Evolutionary conservation across 768 basidiomycete genomes (phyloP).

Genomic region (Favolaschia claudopus): DNA sequence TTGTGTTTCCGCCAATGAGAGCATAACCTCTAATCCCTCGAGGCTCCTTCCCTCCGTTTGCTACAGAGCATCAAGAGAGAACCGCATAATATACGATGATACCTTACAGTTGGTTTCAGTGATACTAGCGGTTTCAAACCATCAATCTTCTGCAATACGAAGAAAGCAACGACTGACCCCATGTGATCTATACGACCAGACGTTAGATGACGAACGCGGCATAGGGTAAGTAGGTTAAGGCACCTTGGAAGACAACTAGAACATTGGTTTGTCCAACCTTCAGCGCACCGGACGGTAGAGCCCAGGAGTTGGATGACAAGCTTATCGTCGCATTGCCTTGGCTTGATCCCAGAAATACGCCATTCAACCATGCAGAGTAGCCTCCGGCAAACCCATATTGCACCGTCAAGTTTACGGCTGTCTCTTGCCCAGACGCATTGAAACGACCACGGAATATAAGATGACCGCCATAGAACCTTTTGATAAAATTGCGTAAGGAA

Average conservation of each 20-base stretch:
- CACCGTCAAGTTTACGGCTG: conserved; percentile 51
- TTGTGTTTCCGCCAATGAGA: conserved; percentile 48
- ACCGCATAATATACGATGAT: neutral
- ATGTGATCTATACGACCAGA: conserved; percentile 49
- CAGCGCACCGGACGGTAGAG: conserved; percentile 43
- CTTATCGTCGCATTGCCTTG: conserved; percentile 53
- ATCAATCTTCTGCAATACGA: neutral
- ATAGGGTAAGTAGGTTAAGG: neutral
- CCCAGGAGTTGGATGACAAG: conserved; percentile 51
- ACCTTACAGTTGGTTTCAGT: conserved; percentile 56
- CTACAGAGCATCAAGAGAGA: conserved; percentile 31
- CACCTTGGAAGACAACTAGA: conserved; percentile 45
- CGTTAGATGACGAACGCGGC: neutral
- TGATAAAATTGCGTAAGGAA: conserved; percentile 28
- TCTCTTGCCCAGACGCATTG: conserved; percentile 56
- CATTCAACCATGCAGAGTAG: conserved; percentile 60
- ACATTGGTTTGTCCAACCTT: conserved; percentile 50
- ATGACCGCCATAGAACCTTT: conserved; percentile 60
- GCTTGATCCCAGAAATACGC: conserved; percentile 56
- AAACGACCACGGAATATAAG: conserved; percentile 63
- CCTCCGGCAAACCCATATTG: conserved; percentile 61
- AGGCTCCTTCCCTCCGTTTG: conserved; percentile 58
- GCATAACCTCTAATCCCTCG: conserved; percentile 55
- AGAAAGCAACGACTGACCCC: conserved; percentile 44
- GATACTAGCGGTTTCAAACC: no score